phyloP scores from a whole-genome alignment of 2,329 filamentous ascomycete species.

The Pyrenophora graminea region DNA sequence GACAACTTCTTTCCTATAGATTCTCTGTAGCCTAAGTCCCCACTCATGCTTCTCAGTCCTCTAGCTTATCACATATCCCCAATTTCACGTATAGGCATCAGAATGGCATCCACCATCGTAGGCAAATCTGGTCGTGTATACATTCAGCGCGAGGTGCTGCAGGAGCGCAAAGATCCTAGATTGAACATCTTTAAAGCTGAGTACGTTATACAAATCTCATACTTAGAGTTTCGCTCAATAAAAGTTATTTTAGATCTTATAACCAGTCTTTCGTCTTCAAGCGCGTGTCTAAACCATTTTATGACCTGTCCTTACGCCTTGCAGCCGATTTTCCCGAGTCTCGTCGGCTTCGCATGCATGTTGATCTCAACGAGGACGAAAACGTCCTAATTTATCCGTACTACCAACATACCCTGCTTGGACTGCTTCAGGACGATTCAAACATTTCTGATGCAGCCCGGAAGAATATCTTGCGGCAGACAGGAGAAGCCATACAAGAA shows the following conservation, averaged over 20 bases:
- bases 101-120: slow-evolving; percentile 42
- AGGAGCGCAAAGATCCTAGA: slow-evolving; percentile 29
- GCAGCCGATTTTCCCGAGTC: slow-evolving; percentile 38
- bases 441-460: slow-evolving; percentile 35
- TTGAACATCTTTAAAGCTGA: slow-evolving; percentile 43
- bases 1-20: neutral
- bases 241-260: slow-evolving; percentile 30
- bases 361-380: slow-evolving; percentile 44
- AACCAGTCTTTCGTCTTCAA: slow-evolving; percentile 43
- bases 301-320: slow-evolving; percentile 40
- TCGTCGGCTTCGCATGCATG: slow-evolving; percentile 43
- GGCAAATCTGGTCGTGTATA: slow-evolving; percentile 47
- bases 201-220: slow-evolving; percentile 32
- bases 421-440: slow-evolving; percentile 39
- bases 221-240: slow-evolving; percentile 5
- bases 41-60: slow-evolving; percentile 25
- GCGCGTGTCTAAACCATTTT: slow-evolving; percentile 37
- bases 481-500: slow-evolving; percentile 44
- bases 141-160: slow-evolving; percentile 37
- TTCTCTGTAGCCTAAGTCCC: slow-evolving; percentile 1
- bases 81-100: slow-evolving; percentile 29
- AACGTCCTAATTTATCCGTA: slow-evolving; percentile 44
- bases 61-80: slow-evolving; percentile 16
- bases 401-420: slow-evolving; percentile 41
- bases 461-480: slow-evolving; percentile 41